Conservation (phyloP, 257 asterid genomes). For the Pogostemon cablin region DNA sequence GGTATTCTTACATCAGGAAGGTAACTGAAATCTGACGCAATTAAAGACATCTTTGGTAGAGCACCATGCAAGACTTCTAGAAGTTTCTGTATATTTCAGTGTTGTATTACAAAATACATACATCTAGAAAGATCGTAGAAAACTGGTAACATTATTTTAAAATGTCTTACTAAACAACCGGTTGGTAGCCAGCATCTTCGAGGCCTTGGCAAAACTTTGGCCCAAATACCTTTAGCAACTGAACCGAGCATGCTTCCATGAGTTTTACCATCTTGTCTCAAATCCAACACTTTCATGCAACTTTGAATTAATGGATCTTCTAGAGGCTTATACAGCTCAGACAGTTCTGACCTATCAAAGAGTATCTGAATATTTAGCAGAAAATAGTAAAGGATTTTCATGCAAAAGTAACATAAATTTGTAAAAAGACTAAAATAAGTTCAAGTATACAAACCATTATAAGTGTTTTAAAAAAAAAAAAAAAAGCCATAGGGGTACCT, state of each 20-base stretch:
- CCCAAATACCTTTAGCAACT: conserved; percentile 47
- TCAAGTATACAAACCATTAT: conserved; percentile 7
- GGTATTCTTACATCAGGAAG: conserved; percentile 90
- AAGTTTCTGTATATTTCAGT: conserved; percentile 74
- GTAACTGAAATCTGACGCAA: conserved; percentile 94
- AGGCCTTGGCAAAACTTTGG: conserved; percentile 84
- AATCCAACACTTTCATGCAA: conserved; percentile 78
- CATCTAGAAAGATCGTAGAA: conserved; percentile 12
- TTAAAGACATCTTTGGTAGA: conserved; percentile 95
- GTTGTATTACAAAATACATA: conserved; percentile 30
- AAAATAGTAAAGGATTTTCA: conserved; percentile 20
- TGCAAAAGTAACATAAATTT: conserved; percentile 8
- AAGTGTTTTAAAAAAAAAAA: not conserved
- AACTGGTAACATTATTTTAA: not conserved
- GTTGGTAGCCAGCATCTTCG: conserved; percentile 98
- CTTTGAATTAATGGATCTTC: conserved; percentile 68
- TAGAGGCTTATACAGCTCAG: conserved; percentile 77
- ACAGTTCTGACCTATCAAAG: conserved; percentile 59
- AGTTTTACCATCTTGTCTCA: conserved; percentile 53
- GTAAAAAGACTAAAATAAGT: conserved; percentile 19
- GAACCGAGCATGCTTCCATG: conserved; percentile 54
- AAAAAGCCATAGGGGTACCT: conserved; percentile 42
- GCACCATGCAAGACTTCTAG: conserved; percentile 82
- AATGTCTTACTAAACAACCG: conserved; percentile 76
- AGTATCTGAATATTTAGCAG: conserved; percentile 13